These are phyloP conservation scores for Starmerella kuoi DNA, from an alignment of 805 yeast genomes.

Conservation along the genomic window DNA sequence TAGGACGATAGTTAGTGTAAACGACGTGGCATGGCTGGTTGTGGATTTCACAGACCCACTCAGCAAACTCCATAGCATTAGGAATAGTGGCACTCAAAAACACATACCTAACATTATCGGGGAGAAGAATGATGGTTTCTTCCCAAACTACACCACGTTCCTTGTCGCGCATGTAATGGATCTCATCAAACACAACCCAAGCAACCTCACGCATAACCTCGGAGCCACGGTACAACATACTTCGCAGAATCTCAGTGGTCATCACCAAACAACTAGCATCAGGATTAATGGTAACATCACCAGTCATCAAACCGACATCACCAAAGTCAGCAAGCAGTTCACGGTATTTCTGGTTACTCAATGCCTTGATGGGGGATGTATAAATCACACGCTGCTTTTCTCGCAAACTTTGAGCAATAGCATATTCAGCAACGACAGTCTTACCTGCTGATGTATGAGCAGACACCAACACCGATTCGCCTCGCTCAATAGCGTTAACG, in stretches of 20 bases:
- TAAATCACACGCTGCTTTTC: slow-evolving; percentile 89
- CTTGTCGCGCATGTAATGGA: slow-evolving; percentile 95
- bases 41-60: slow-evolving; percentile 94
- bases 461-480: slow-evolving; percentile 88
- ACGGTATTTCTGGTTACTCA: slow-evolving; percentile 87
- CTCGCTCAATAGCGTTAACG: slow-evolving; percentile 87
- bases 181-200: slow-evolving; percentile 97
- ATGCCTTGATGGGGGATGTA: slow-evolving; percentile 90
- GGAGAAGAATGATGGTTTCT: slow-evolving; percentile 88
- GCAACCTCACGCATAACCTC: slow-evolving; percentile 98
- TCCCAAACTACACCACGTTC: slow-evolving; percentile 99
- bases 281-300: slow-evolving; percentile 96
- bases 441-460: slow-evolving; percentile 98
- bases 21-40: slow-evolving; percentile 97
- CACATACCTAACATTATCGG: slow-evolving; percentile 91
- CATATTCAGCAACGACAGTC: slow-evolving; percentile 94
- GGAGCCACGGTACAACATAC: slow-evolving; percentile 94
- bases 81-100: slow-evolving; percentile 94
- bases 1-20: slow-evolving; percentile 96
- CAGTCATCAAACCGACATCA: slow-evolving; percentile 97
- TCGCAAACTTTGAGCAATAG: slow-evolving; percentile 86
- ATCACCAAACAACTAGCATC: slow-evolving; percentile 96
- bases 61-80: slow-evolving; percentile 95
- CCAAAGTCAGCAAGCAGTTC: slow-evolving; percentile 87
- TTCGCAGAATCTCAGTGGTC: slow-evolving; percentile 96